Evolutionary conservation across 805 yeast species (phyloP).

Genomic region (Teunomyces kruisii): DNA sequence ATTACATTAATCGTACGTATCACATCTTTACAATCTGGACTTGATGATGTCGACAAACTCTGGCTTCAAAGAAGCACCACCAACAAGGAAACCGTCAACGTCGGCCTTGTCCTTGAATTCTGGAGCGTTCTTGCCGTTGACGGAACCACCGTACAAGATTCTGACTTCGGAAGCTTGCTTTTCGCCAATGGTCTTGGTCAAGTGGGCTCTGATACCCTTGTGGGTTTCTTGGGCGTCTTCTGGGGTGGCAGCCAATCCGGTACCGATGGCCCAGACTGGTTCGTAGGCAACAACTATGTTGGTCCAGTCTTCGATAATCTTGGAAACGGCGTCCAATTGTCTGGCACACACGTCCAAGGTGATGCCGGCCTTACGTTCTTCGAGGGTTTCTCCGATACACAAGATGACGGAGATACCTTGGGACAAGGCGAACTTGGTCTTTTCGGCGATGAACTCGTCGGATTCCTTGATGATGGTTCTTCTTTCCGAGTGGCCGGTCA

Average conservation of each 20-base stretch:
- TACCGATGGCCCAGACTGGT: constrained; percentile 99
- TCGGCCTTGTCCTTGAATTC: constrained; percentile 90
- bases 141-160: constrained; percentile 98
- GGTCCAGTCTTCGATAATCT: constrained; percentile 82
- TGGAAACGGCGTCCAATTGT: constrained; percentile 87
- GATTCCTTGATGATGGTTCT: constrained; percentile 89
- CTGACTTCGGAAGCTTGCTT: constrained; percentile 76
- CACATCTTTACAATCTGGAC: constrained; percentile 63
- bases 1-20: neutral
- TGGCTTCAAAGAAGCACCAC: constrained; percentile 98
- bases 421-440: constrained; percentile 92
- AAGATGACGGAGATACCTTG: constrained; percentile 86
- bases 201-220: constrained; percentile 79
- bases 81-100: constrained; percentile 98
- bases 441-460: constrained; percentile 88
- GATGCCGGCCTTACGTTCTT: constrained; percentile 86
- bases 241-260: constrained; percentile 98
- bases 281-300: constrained; percentile 95
- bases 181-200: constrained; percentile 72
- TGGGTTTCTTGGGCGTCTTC: constrained; percentile 97
- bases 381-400: constrained; percentile 97
- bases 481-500: constrained; percentile 98
- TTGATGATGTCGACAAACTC: constrained; percentile 95
- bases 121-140: constrained; percentile 88
- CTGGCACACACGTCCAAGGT: constrained; percentile 85